phyloP scores from a whole-genome alignment of 192 early-diverging fungal species.

The Coemansia sp. region DNA sequence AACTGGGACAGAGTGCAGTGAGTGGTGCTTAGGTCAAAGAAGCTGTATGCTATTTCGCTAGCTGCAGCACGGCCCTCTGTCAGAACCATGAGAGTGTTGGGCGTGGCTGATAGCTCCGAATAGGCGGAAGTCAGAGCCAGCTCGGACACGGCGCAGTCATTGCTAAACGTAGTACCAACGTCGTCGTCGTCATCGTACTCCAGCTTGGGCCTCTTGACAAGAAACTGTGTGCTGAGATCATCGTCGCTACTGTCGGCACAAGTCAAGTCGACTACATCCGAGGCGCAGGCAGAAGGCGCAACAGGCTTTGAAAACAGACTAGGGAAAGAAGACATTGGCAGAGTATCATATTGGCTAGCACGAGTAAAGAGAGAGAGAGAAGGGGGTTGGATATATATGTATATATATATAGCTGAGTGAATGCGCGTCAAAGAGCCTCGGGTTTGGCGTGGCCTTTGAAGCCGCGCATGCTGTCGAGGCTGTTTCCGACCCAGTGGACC shows the following conservation, averaged over 20 bases:
- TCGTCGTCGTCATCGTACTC: neutral
- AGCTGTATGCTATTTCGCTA: slow-evolving; percentile 46
- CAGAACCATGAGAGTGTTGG: slow-evolving; percentile 34
- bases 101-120: slow-evolving; percentile 11
- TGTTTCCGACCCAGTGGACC: slow-evolving; percentile 17
- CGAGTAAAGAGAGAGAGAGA: neutral
- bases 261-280: slow-evolving; percentile 27
- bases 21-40: slow-evolving; percentile 28
- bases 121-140: slow-evolving; percentile 39
- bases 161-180: neutral
- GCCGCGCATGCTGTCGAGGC: slow-evolving; percentile 40
- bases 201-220: slow-evolving; percentile 12
- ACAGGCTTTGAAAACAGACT: neutral
- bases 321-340: neutral
- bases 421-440: neutral
- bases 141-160: slow-evolving; percentile 1
- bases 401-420: neutral
- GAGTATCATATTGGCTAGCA: neutral
- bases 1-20: slow-evolving; percentile 47
- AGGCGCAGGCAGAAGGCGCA: neutral
- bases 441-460: slow-evolving; percentile 17
- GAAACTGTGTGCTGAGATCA: neutral
- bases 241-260: slow-evolving; percentile 14
- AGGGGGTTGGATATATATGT: neutral
- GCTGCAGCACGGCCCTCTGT: slow-evolving; percentile 42